Percentiles rank a stretch among this genome's conserved stretches.
Evolutionary conservation across 768 basidiomycete genomes (phyloP).

Genomic region (Calocybe cyanea): DNA sequence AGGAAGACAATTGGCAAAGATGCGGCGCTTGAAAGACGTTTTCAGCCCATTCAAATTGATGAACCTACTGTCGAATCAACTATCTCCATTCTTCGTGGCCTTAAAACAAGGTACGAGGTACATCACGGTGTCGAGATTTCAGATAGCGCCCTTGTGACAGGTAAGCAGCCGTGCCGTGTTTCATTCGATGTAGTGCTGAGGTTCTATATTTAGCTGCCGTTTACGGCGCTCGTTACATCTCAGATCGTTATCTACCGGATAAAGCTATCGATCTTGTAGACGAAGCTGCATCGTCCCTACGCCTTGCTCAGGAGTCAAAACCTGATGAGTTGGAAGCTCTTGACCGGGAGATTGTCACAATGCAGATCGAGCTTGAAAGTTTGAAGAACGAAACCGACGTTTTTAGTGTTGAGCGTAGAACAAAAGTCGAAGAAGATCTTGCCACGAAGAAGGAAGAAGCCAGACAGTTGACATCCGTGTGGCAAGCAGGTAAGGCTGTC

Average conservation of each 20-base stretch:
- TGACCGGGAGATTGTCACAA: slow-evolving; percentile 78
- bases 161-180: slow-evolving; percentile 28
- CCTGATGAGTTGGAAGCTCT: slow-evolving; percentile 81
- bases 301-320: slow-evolving; percentile 85
- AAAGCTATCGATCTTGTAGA: slow-evolving; percentile 92
- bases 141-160: slow-evolving; percentile 84
- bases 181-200: neutral
- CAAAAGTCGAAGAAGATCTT: slow-evolving; percentile 63
- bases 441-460: slow-evolving; percentile 61
- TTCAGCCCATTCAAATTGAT: slow-evolving; percentile 86
- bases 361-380: slow-evolving; percentile 88
- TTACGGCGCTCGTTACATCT: slow-evolving; percentile 80
- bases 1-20: slow-evolving; percentile 91
- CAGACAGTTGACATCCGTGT: slow-evolving; percentile 54
- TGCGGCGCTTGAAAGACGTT: slow-evolving; percentile 85
- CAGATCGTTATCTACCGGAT: slow-evolving; percentile 85
- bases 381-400: slow-evolving; percentile 86
- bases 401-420: slow-evolving; percentile 72
- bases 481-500: slow-evolving; percentile 59
- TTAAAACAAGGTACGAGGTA: slow-evolving; percentile 83
- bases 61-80: slow-evolving; percentile 86
- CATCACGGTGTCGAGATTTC: slow-evolving; percentile 94
- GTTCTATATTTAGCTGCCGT: slow-evolving; percentile 56
- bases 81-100: slow-evolving; percentile 81
- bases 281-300: slow-evolving; percentile 84